Percentiles rank a stretch among this genome's conserved stretches.
Evolutionary conservation across 345 rosid genomes (phyloP).

Genomic region (Eutrema japonicum): DNA sequence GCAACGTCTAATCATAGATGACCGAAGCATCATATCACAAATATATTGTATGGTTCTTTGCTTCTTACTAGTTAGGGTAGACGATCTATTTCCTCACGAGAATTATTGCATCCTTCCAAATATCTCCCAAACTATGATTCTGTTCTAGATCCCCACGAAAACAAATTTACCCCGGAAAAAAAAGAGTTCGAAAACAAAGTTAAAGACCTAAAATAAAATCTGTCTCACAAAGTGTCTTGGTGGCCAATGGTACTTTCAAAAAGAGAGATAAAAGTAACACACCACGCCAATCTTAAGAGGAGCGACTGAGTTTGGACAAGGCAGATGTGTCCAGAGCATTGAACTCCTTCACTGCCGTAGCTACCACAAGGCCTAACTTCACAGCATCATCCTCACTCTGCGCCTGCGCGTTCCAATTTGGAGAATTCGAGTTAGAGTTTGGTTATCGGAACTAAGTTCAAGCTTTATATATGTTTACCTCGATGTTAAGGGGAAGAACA

Average conservation of each 20-base stretch:
- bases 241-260: no score
- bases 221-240: background rate
- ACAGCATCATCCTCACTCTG: conserved; percentile 75
- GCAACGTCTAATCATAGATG: background rate
- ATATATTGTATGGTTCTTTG: background rate
- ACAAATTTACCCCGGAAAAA: no score
- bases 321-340: conserved; percentile 81
- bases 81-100: no score
- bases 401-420: conserved; percentile 50
- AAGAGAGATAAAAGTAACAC: background rate
- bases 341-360: conserved; percentile 69
- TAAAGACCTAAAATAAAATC: background rate
- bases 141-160: no score
- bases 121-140: no score
- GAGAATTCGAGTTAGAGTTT: conserved; percentile 9
- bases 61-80: background rate
- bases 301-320: conserved; percentile 64
- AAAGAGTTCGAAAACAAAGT: no score
- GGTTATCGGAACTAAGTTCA: background rate
- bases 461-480: conserved; percentile 52
- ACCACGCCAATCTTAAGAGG: conserved; percentile 25
- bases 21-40: background rate
- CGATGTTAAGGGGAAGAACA: conserved; percentile 97
- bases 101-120: no score
- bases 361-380: conserved; percentile 73